These are phyloP conservation scores for Teunomyces funiuensis DNA, from an alignment of 805 yeast species.

Conservation along the genomic window DNA sequence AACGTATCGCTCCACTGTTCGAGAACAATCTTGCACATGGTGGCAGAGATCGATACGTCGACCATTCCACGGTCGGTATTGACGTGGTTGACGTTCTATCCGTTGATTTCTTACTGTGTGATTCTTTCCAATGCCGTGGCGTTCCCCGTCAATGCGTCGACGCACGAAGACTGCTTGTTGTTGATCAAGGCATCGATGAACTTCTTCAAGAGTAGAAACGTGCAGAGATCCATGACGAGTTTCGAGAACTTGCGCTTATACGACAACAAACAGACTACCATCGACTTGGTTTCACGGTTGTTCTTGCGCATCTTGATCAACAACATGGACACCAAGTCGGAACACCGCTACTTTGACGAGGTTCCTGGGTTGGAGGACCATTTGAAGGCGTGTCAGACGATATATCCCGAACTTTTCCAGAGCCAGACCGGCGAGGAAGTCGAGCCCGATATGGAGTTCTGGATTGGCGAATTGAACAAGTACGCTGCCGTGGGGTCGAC, in stretches of 20 bases:
- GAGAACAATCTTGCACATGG: conserved; percentile 22
- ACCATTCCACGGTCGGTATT: conserved; percentile 15
- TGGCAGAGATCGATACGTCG: conserved; percentile 11
- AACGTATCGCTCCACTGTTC: conserved; percentile 25
- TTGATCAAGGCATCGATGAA: conserved; percentile 19
- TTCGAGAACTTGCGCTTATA: conserved; percentile 6
- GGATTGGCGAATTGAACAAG: neutral
- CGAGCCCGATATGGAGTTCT: neutral
- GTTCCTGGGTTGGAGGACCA: conserved; percentile 20
- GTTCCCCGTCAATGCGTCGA: conserved; percentile 15
- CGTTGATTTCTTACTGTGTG: conserved; percentile 24
- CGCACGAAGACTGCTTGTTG: conserved; percentile 20
- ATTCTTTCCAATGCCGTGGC: conserved; percentile 23
- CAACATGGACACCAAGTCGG: conserved; percentile 14
- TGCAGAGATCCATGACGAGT: neutral
- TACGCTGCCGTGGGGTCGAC: conserved; percentile 1
- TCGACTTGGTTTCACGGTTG: conserved; percentile 22
- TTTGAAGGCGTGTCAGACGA: conserved; percentile 15
- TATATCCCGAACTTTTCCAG: conserved; percentile 16
- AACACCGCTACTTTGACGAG: conserved; percentile 12
- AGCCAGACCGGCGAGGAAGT: neutral
- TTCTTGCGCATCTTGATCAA: conserved; percentile 22
- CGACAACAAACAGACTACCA: conserved; percentile 10
- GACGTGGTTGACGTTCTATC: conserved; percentile 21
- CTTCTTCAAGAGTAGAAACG: conserved; percentile 9